Conservation (phyloP, 2,329 filamentous ascomycete genomes). For the Gyromitra esculenta region DNA sequence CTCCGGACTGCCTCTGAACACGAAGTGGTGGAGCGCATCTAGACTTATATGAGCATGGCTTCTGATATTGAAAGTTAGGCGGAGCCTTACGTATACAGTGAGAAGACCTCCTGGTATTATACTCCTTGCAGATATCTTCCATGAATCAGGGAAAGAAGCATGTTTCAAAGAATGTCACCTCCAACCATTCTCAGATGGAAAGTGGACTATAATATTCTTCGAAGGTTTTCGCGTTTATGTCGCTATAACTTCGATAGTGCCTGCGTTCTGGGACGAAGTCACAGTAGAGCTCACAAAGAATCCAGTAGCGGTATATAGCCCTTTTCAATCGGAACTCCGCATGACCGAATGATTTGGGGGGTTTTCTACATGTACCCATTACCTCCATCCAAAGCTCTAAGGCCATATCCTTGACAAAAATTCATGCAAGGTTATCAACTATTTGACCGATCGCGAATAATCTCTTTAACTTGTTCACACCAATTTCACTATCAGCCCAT, state of each 20-base stretch:
- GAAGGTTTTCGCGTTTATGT: neutral
- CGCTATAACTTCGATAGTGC: neutral
- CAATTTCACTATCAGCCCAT: neutral
- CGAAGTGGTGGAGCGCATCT: neutral
- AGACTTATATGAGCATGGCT: neutral
- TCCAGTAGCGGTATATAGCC: neutral
- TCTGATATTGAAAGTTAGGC: neutral
- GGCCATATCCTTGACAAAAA: neutral
- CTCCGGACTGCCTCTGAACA: neutral
- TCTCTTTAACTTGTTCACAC: neutral
- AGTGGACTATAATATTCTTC: neutral
- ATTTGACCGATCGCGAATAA: neutral
- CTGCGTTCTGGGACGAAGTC: neutral
- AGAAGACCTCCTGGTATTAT: neutral
- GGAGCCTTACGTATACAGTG: neutral
- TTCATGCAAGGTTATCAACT: neutral
- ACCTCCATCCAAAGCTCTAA: neutral
- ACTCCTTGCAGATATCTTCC: neutral
- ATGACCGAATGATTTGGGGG: neutral
- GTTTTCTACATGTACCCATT: neutral
- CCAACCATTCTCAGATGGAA: neutral
- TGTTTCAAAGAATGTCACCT: neutral
- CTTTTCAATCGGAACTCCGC: neutral
- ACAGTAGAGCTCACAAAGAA: neutral
- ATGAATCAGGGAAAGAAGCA: conserved; percentile 7